Percentiles rank a stretch among this genome's conserved stretches.
Evolutionary conservation across 257 asterid species (phyloP).

Genomic region (Mitragyna speciosa): DNA sequence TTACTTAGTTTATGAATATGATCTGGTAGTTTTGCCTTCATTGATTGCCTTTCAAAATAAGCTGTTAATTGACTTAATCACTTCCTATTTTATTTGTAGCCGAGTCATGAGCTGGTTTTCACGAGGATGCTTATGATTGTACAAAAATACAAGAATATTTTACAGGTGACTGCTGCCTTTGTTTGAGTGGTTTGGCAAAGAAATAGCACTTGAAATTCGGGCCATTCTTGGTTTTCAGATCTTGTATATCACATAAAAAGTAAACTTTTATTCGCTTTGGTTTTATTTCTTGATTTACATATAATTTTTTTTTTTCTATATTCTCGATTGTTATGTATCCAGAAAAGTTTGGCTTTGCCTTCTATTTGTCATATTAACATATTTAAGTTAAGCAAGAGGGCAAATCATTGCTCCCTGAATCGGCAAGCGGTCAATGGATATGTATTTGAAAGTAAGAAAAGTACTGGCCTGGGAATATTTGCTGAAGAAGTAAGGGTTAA

Average conservation of each 20-base stretch:
- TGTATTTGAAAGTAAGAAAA: conserved; percentile 7
- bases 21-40: background rate
- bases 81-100: conserved; percentile 6
- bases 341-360: background rate
- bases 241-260: conserved; percentile 8
- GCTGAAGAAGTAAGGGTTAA: conserved; percentile 21
- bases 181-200: conserved; percentile 8
- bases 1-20: background rate
- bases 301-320: background rate
- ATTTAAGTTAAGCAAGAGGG: background rate
- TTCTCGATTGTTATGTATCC: background rate
- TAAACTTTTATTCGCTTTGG: background rate
- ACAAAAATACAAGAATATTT: conserved; percentile 14
- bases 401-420: conserved; percentile 8
- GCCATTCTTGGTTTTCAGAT: conserved; percentile 1
- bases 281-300: background rate
- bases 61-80: background rate
- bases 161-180: conserved; percentile 5
- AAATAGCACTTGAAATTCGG: background rate
- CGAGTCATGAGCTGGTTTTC: conserved; percentile 14
- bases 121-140: background rate
- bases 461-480: conserved; percentile 25
- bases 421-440: conserved; percentile 1
- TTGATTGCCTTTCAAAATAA: background rate
- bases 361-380: conserved; percentile 2